Percentiles rank a stretch among this genome's conserved stretches.
These are phyloP conservation scores for Tetrapyrgos nigripes DNA, from an alignment of 1,284 basidiomycete genomes.

Conservation along the genomic window DNA sequence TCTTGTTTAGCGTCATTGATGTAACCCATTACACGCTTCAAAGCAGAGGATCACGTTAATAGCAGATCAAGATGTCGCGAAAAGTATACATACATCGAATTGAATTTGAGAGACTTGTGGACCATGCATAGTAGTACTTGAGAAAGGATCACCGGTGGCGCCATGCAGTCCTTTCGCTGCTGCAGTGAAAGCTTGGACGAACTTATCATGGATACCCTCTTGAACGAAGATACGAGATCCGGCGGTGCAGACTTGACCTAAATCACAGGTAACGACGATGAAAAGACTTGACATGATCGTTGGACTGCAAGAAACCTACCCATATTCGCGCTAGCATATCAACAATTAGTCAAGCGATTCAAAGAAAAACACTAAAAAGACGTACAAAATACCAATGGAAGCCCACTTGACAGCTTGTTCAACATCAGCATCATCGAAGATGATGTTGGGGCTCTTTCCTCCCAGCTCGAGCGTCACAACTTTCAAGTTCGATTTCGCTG, in stretches of 20 bases:
- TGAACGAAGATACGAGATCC: constrained; percentile 89
- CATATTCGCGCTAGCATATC: constrained; percentile 1
- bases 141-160: constrained; percentile 82
- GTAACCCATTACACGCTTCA: constrained; percentile 80
- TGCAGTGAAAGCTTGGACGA: constrained; percentile 62
- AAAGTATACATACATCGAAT: constrained; percentile 67
- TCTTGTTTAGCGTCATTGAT: constrained; percentile 85
- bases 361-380: background rate
- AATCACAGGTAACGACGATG: background rate
- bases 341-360: background rate
- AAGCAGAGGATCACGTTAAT: background rate
- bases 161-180: constrained; percentile 55
- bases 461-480: constrained; percentile 83
- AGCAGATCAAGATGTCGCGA: constrained; percentile 10
- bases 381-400: constrained; percentile 77
- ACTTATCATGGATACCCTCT: constrained; percentile 81
- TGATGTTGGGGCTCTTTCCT: constrained; percentile 82
- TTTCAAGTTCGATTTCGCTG: constrained; percentile 72
- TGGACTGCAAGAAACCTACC: constrained; percentile 52
- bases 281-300: constrained; percentile 51
- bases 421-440: constrained; percentile 79
- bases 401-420: constrained; percentile 87
- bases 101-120: constrained; percentile 86
- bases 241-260: constrained; percentile 86
- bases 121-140: constrained; percentile 76